Base-by-base conservation (phyloP, 2,329 filamentous ascomycete species). In the Penicillium paneum region DNA sequence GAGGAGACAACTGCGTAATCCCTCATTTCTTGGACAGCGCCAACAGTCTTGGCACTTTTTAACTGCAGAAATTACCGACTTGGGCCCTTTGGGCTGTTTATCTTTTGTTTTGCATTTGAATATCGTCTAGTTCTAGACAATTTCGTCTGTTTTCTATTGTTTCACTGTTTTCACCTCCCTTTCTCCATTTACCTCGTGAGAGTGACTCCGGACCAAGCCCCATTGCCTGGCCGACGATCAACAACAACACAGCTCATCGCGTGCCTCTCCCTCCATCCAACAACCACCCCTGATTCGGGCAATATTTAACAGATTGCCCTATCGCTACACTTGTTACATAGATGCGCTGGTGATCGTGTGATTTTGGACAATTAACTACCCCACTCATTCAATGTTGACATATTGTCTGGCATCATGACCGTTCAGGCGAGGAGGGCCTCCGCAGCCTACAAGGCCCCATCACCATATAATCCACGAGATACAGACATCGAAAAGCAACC, bases 401-500 rank as follows among this genome's bases (percentile, higher is more conserved):
- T 56, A 41, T 51, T 52, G 35, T 54, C 44, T 39, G 41, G 39
- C 49, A 65, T 49, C 59, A 72, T 72, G 70, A 66, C 65, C 43
- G 63, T 64, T 49, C 67, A 66, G 58, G 63, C 61, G 54, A 67
- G 65, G 65, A 65, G 67, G 61, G 60, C 62, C 51, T 67, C 66
- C 59, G 60, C 65, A 26, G 59, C 65, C 5, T 63, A 67, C 53
- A 63, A 65, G 49, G 49, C 63, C 56, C 56, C 59, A 12, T 61
- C 65, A 31, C 58, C 60, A 36, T 63, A 65, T 53, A 54, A 54
- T 26, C 34, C 59, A 31, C 50, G 59, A 26, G 62, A 65, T n/a
- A 59, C 64, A 47, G 71, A 74, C 45, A n/a, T 72, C 36, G 70
- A 72, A 50, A 72, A 72, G 52, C 66, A 71, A 34, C 63, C 63